phyloP scores from a whole-genome alignment of 495 filamentous ascomycete genomes.

The Tuber magnatum region DNA sequence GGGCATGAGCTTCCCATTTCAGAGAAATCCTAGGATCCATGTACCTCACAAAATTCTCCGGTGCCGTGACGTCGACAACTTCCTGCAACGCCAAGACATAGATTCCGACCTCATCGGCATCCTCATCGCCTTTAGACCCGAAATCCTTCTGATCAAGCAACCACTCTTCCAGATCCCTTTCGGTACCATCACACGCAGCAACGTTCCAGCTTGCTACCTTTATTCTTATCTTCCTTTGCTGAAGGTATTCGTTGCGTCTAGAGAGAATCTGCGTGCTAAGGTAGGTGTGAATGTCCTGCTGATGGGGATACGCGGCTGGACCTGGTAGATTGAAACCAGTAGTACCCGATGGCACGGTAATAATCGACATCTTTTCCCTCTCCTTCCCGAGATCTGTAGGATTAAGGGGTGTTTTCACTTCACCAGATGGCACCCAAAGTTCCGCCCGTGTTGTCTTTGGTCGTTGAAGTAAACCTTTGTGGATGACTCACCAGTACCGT shows the following conservation, averaged over 20 bases:
- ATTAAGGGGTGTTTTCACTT: not conserved
- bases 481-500: not conserved
- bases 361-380: not conserved
- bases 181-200: slow-evolving; percentile 49
- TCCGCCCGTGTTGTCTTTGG: not conserved
- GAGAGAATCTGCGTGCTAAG: slow-evolving; percentile 50
- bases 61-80: slow-evolving; percentile 73
- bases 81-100: slow-evolving; percentile 91
- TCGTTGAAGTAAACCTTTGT: not conserved
- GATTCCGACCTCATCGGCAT: slow-evolving; percentile 64
- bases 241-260: slow-evolving; percentile 69
- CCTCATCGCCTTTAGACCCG: slow-evolving; percentile 42
- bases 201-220: slow-evolving; percentile 96
- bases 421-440: not conserved
- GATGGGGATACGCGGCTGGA: slow-evolving; percentile 21
- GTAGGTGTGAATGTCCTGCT: slow-evolving; percentile 45
- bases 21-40: slow-evolving; percentile 60
- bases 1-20: slow-evolving; percentile 60
- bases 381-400: not conserved
- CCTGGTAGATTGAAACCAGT: slow-evolving; percentile 4
- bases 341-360: not conserved
- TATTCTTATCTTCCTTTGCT: slow-evolving; percentile 60
- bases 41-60: slow-evolving; percentile 53
- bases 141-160: slow-evolving; percentile 43
- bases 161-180: slow-evolving; percentile 43